Conservation (phyloP, 129 eudicot genomes). For the Centella asiatica region DNA sequence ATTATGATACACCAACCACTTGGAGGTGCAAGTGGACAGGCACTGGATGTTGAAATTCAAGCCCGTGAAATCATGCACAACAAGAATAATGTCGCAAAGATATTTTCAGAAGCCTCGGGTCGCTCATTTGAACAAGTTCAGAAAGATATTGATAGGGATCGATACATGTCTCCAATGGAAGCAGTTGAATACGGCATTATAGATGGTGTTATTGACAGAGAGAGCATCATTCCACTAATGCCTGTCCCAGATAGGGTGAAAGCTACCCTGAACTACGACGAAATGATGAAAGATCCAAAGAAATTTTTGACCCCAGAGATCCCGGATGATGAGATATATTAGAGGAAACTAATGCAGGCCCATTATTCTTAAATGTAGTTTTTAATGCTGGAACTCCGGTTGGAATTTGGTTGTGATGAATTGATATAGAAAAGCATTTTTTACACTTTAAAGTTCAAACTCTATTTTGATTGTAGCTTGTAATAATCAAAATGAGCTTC, state of each 20-base stretch:
- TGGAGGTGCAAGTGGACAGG: constrained; percentile 87
- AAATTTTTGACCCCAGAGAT: constrained; percentile 71
- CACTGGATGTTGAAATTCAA: constrained; percentile 78
- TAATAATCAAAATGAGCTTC: background rate
- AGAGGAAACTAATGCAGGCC: constrained; percentile 13
- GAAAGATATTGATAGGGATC: constrained; percentile 83
- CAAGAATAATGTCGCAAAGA: constrained; percentile 47
- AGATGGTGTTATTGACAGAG: constrained; percentile 84
- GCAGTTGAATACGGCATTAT: constrained; percentile 84
- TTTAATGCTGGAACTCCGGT: background rate
- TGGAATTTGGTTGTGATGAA: constrained; percentile 8
- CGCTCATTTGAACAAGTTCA: constrained; percentile 62
- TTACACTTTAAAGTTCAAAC: background rate
- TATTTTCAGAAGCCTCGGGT: constrained; percentile 56
- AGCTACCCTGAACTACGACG: constrained; percentile 39
- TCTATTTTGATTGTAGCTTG: background rate
- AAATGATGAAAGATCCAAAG: constrained; percentile 42
- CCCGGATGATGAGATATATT: constrained; percentile 95
- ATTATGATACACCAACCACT: constrained; percentile 96
- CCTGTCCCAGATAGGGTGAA: constrained; percentile 81
- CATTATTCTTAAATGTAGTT: constrained; percentile 7
- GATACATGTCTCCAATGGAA: constrained; percentile 92
- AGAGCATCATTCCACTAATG: constrained; percentile 65
- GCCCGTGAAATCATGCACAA: constrained; percentile 66
- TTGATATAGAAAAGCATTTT: background rate